Evolutionary conservation across 2,329 filamentous ascomycete species (phyloP).

Genomic region (Fusarium verrucosum): DNA sequence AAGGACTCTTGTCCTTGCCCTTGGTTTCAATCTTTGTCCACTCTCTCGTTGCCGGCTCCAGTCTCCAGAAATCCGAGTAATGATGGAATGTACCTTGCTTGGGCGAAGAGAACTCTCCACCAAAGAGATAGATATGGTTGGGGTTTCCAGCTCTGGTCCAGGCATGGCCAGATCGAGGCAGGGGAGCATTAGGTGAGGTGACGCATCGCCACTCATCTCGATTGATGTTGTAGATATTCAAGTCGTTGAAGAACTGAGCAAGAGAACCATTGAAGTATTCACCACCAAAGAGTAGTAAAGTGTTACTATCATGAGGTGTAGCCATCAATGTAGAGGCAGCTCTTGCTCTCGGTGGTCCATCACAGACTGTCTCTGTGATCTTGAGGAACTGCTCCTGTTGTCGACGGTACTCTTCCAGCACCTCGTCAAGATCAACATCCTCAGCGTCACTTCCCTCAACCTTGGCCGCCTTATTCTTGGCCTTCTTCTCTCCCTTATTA

Average conservation of each 20-base stretch:
- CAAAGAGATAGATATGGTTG: conserved; percentile 88
- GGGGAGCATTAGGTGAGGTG: conserved; percentile 88
- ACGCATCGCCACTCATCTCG: conserved; percentile 91
- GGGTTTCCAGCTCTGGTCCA: conserved; percentile 91
- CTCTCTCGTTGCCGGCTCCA: conserved; percentile 85
- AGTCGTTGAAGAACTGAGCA: conserved; percentile 75
- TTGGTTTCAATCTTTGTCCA: conserved; percentile 88
- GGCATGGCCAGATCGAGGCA: conserved; percentile 91
- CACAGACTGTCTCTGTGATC: conserved; percentile 81
- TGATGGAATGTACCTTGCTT: conserved; percentile 99
- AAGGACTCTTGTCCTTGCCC: conserved; percentile 80
- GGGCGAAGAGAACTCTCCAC: conserved; percentile 94
- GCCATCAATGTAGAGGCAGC: conserved; percentile 84
- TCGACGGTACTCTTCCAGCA: conserved; percentile 91
- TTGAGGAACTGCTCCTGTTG: conserved; percentile 95
- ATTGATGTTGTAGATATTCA: conserved; percentile 78
- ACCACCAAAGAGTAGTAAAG: conserved; percentile 90
- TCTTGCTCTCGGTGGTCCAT: conserved; percentile 78
- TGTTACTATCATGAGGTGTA: conserved; percentile 85
- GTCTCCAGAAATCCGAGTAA: conserved; percentile 97
- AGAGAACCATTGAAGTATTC: conserved; percentile 95
- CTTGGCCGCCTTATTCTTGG: conserved; percentile 75
- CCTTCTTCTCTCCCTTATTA: conserved; percentile 89
- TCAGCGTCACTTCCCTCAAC: conserved; percentile 86
- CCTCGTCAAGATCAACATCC: conserved; percentile 90